phyloP scores from a whole-genome alignment of 129 eudicot species.

The Mikania micrantha region DNA sequence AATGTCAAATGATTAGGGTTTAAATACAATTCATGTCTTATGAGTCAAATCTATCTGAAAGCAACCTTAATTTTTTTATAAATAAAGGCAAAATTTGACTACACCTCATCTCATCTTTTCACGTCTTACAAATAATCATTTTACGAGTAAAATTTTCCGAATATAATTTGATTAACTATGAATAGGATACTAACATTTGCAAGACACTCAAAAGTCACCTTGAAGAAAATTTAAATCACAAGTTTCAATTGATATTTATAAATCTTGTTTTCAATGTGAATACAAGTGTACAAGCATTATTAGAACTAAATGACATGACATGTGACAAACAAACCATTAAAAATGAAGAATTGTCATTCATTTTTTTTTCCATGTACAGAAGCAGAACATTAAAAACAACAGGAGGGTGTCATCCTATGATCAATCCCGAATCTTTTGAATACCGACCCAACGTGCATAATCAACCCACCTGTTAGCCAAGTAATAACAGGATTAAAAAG shows the following conservation, averaged over 20 bases:
- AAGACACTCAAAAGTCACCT: no score
- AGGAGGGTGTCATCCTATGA: background rate
- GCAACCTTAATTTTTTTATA: no score
- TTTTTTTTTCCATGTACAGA: constrained; percentile 13
- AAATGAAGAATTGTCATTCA: constrained; percentile 11
- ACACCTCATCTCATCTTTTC: no score
- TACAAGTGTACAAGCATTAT: background rate
- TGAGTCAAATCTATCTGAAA: no score
- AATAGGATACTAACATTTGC: background rate
- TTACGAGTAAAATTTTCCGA: no score
- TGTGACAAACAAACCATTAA: background rate
- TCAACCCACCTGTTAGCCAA: constrained; percentile 72
- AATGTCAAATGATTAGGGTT: no score
- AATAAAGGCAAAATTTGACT: no score
- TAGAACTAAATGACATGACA: background rate
- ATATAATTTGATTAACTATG: no score
- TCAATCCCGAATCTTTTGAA: constrained; percentile 64
- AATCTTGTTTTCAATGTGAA: background rate
- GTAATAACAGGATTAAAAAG: background rate
- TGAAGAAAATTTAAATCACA: no score
- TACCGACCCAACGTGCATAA: constrained; percentile 75
- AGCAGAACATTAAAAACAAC: background rate
- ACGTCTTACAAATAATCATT: no score
- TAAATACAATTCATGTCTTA: no score
- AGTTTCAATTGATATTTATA: background rate